Evolutionary conservation across 2,329 filamentous ascomycete species (phyloP), one percentile per base, ranked within the genome.

Genomic region (Beauveria caledonica): DNA sequence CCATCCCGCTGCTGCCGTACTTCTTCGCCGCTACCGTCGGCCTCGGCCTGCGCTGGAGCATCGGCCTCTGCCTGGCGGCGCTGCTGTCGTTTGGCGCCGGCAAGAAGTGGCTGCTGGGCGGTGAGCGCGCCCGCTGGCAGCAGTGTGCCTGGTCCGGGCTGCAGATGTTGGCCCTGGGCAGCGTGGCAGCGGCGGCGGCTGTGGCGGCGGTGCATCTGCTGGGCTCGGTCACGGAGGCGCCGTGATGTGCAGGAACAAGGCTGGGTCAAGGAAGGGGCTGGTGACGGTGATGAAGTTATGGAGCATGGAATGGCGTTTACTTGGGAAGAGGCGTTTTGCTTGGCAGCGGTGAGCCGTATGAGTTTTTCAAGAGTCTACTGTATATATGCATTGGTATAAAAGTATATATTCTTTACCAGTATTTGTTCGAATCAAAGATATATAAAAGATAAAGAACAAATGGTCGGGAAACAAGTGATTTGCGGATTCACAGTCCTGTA

Each of bases 1-100:
- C 85, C 61, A 78, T 87, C 29, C 85, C 85, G 0, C 72, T 88
- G 11, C 70, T 84, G 25, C 85, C 85, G 0, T 88, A 88, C 68
- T 81, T 87, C 61, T 80, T 86, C 58, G 70, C 75, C 17, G 50
- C 63, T 2, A 73, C 69, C 2, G 72, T 78, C 0, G 71, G 68
- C 0, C 56, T 66, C 5, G 77, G 73, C 1, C 70, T 89, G 29
- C 76, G 75, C 15, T 82, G 79, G 71, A 85, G 81, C 48, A 78
- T 82, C 9, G 73, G 69, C 0, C 71, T 85, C 3, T 86, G 84
- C 70, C 69, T 82, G 1, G 54, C 82, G 1, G 78, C 80, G 0
- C 67, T 86, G 2, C 83, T 86, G 64, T 63, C 70, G 0, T 86
- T 86, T 66, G 83, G 84, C 3, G 78, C 79, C n/a, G 74, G 73